Evolutionary conservation across 345 rosid species (phyloP), one percentile per base, ranked within the genome.

Genomic region (Chamaenerion angustifolium): DNA sequence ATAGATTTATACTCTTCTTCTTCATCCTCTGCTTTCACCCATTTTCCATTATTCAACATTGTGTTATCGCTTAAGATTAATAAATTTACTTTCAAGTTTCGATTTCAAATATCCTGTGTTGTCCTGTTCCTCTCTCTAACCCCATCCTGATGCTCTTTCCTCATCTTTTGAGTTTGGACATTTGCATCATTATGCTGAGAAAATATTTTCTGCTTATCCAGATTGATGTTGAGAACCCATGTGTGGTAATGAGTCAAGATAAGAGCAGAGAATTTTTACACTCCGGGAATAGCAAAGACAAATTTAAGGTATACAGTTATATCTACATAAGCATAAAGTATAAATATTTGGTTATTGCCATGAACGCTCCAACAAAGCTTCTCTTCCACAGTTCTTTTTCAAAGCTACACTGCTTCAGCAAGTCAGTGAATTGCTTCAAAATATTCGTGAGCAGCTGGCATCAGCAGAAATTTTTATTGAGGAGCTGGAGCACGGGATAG

Each of bases 201-300:
- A 45, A 21, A 57, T 56, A 8, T 48, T 16, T 23, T 54, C 45
- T 46, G 16, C 54, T 16, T 52, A 37, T 65, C 48, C 69, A 83
- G 98, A 92, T 92, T 73, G 98, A 92, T 72, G 93, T 92, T 51
- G 98, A 92, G 68, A 92, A 92, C 66, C 98, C 98, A 0, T 92
- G 98, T 54, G 96, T 92, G 10, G 64, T 92, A 52, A 92, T 92
- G 98, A 87, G 85, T 65, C 98, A 92, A 75, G 98, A 92, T 74
- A 92, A 78, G 73, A 92, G 98, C 76, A 80, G 96, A 69, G 98
- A 92, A 61, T 92, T 92, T 60, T 60, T 92, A 47, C 98, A 92
- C 70, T 92, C 98, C 58, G 98, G 98, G 41, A 87, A 84, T 70
- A 88, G 80, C 68, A 92, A 75, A 63, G 98, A 92, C 62, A 92